Evolutionary conservation across 306 rosid genomes (phyloP).

Genomic region (Mimosa pudica): DNA sequence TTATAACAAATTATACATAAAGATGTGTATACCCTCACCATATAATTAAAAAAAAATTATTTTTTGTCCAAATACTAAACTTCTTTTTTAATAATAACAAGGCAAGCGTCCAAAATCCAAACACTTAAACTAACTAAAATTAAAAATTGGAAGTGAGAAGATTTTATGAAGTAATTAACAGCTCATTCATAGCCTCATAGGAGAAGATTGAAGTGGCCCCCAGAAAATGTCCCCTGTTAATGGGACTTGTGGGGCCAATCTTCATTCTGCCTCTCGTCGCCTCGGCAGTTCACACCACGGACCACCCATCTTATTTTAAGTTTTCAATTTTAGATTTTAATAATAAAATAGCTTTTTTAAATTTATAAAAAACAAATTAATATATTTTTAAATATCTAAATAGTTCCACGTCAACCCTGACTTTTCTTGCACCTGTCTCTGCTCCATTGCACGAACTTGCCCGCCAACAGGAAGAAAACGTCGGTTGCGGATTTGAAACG

Average conservation of each 20-base stretch:
- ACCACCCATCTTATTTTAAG: too few relatives aligned
- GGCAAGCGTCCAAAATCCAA: too few relatives aligned
- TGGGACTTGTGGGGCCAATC: conserved; percentile 35
- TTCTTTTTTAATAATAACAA: too few relatives aligned
- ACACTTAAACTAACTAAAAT: too few relatives aligned
- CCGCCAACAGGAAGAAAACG: neutral
- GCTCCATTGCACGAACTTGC: neutral
- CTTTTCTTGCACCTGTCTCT: neutral
- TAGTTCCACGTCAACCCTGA: conserved; percentile 9
- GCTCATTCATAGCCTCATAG: too few relatives aligned
- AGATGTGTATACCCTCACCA: neutral
- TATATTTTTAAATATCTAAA: neutral
- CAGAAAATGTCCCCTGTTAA: conserved; percentile 35
- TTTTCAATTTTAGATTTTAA: too few relatives aligned
- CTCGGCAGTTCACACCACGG: conserved; percentile 34
- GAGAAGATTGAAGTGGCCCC: conserved; percentile 33
- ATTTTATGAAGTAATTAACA: neutral
- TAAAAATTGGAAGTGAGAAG: too few relatives aligned
- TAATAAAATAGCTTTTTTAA: too few relatives aligned
- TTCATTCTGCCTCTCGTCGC: conserved; percentile 38
- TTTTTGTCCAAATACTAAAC: neutral
- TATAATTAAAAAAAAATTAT: too few relatives aligned
- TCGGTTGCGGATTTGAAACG: conserved; percentile 35
- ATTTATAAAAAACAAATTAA: too few relatives aligned
- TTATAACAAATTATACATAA: too few relatives aligned